Evolutionary conservation across 768 basidiomycete genomes (phyloP).

Genomic region (Macrocybe gigantea): DNA sequence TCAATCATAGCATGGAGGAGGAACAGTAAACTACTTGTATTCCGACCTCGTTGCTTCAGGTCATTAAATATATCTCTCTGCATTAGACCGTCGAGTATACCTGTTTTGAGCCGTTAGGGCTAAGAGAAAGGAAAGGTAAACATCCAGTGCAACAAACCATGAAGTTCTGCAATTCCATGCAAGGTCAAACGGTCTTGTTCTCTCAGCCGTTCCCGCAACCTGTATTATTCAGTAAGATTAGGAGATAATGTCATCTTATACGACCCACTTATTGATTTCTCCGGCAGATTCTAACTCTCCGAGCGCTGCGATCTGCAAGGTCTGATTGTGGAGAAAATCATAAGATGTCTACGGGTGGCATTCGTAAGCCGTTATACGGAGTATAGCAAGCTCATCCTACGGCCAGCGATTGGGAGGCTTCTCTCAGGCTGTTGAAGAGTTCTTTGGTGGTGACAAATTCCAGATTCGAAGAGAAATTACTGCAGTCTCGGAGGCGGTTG

Average conservation of each 20-base stretch:
- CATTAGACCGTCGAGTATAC: background rate
- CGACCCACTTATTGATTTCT: slow-evolving; percentile 35
- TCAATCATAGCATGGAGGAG: background rate
- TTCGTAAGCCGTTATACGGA: background rate
- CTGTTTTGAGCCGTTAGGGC: background rate
- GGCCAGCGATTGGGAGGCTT: slow-evolving; percentile 22
- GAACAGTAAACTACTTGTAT: background rate
- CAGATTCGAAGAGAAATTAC: slow-evolving; percentile 7
- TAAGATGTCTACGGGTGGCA: slow-evolving; percentile 29
- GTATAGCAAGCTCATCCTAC: slow-evolving; percentile 13
- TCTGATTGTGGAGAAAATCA: slow-evolving; percentile 38
- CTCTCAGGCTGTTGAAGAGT: slow-evolving; percentile 18
- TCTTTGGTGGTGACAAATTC: slow-evolving; percentile 1
- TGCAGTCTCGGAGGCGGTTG: slow-evolving; percentile 1
- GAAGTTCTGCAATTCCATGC: slow-evolving; percentile 42
- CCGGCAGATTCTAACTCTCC: slow-evolving; percentile 31
- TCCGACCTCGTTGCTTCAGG: slow-evolving; percentile 39
- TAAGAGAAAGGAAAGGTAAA: background rate
- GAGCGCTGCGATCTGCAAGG: slow-evolving; percentile 33
- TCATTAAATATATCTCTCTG: slow-evolving; percentile 26
- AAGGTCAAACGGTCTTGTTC: slow-evolving; percentile 37
- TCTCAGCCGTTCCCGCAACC: slow-evolving; percentile 37
- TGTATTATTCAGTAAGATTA: slow-evolving; percentile 9
- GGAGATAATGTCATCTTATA: background rate
- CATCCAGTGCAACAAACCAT: slow-evolving; percentile 25